phyloP scores from a whole-genome alignment of 345 rosid genomes.

The Gossypium australe region DNA sequence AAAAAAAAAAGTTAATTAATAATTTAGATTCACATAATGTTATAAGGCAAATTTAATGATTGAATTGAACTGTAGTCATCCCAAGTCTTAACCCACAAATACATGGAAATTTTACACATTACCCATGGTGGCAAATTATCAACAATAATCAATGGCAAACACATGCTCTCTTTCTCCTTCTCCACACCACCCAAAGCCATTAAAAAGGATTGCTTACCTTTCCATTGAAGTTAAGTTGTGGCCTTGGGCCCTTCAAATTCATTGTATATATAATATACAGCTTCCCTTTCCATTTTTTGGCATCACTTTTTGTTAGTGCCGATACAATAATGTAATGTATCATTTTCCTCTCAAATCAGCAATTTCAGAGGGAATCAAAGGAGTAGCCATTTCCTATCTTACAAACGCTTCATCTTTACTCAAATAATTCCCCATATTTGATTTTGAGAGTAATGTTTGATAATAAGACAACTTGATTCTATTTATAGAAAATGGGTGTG shows the following conservation, averaged over 20 bases:
- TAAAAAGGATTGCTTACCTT: neutral
- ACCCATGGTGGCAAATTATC: neutral
- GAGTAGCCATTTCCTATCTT: neutral
- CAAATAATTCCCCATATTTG: too few species aligned
- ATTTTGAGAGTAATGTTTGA: too few species aligned
- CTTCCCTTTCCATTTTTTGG: neutral
- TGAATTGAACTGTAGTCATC: neutral
- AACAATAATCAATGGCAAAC: neutral
- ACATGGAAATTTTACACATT: neutral
- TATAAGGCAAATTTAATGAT: too few species aligned
- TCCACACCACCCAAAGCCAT: neutral
- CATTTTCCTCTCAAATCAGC: neutral
- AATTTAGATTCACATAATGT: too few species aligned
- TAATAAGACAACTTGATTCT: too few species aligned
- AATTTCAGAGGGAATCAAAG: neutral
- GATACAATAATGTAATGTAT: neutral
- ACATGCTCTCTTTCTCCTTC: neutral
- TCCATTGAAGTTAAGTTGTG: neutral
- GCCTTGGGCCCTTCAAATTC: neutral
- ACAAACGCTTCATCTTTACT: too few species aligned
- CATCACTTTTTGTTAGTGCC: neutral
- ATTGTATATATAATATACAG: neutral
- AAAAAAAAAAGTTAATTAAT: too few species aligned
- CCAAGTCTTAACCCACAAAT: neutral
- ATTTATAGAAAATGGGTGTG: too few species aligned